Evolutionary conservation across 352 stramenopile species (phyloP).

Genomic region (Phytophthora multivora): DNA sequence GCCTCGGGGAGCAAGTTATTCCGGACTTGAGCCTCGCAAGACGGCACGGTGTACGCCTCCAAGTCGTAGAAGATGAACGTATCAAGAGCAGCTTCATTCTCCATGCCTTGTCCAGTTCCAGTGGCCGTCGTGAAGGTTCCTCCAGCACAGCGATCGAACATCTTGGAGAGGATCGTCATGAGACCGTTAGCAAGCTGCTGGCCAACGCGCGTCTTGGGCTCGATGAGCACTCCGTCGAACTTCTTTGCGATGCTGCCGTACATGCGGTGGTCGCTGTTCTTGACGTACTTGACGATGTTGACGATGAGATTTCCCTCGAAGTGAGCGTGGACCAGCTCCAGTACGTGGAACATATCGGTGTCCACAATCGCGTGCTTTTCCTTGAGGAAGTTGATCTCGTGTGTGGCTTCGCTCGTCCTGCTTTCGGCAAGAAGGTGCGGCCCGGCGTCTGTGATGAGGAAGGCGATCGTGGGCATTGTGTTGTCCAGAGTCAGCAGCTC

Average conservation of each 20-base stretch:
- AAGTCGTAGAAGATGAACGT: conserved; percentile 69
- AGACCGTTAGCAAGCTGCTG: conserved; percentile 46
- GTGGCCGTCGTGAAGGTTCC: conserved; percentile 13
- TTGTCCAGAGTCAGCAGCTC: conserved; percentile 57
- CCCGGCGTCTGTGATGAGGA: conserved; percentile 68
- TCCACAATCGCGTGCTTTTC: conserved; percentile 49
- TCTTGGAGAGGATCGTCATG: conserved; percentile 59
- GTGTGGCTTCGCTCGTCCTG: conserved; percentile 38
- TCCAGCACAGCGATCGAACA: conserved; percentile 47
- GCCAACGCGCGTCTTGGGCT: conserved; percentile 40
- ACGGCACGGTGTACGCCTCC: conserved; percentile 30
- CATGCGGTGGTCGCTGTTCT: conserved; percentile 53
- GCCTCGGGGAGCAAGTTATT: conserved; percentile 34
- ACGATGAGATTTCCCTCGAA: conserved; percentile 63
- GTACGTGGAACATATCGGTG: conserved; percentile 60
- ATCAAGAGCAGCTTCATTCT: conserved; percentile 24
- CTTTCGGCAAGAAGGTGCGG: conserved; percentile 51
- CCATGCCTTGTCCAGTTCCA: conserved; percentile 5
- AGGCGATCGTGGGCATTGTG: conserved; percentile 59
- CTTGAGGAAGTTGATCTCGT: conserved; percentile 53
- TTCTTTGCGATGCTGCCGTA: conserved; percentile 64
- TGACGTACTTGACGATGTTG: conserved; percentile 69
- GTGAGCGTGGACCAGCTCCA: conserved; percentile 50
- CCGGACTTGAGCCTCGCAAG: conserved; percentile 38
- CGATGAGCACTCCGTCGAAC: conserved; percentile 66